Percentiles rank a stretch among this genome's conserved stretches.
Conservation (phyloP, 2,329 filamentous ascomycete genomes). For the Xylariaceae sp. region DNA sequence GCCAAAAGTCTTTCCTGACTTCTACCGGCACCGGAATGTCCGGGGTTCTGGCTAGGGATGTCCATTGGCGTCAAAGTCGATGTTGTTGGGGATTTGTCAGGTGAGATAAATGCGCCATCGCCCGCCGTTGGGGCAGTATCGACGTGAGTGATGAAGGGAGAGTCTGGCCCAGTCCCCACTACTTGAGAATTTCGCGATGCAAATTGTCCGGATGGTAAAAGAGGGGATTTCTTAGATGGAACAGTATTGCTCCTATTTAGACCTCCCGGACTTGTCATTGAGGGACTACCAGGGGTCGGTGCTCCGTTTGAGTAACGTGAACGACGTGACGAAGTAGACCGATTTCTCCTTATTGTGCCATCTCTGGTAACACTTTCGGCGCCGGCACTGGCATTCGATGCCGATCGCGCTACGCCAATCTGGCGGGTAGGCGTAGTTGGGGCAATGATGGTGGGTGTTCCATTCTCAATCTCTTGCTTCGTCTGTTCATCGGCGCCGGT, state of each 20-base stretch:
- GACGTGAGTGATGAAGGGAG: constrained; percentile 42
- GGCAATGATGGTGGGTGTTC: constrained; percentile 51
- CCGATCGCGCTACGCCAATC: constrained; percentile 62
- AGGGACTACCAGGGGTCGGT: constrained; percentile 63
- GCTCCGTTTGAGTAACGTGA: constrained; percentile 69
- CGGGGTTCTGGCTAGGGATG: constrained; percentile 27
- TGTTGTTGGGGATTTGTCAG: constrained; percentile 26
- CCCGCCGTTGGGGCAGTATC: constrained; percentile 32
- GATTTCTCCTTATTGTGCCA: constrained; percentile 75
- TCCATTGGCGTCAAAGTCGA: constrained; percentile 31
- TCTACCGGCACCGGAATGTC: constrained; percentile 34
- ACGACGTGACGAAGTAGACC: constrained; percentile 85
- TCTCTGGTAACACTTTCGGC: constrained; percentile 81
- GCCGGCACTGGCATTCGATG: constrained; percentile 82
- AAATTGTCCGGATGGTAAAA: constrained; percentile 62
- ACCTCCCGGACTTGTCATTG: constrained; percentile 48
- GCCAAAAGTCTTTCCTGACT: constrained; percentile 47
- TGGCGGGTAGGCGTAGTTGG: constrained; percentile 49
- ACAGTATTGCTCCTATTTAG: constrained; percentile 77
- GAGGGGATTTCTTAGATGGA: constrained; percentile 82
- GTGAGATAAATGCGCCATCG: constrained; percentile 24
- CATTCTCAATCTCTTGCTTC: constrained; percentile 60
- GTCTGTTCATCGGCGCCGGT: constrained; percentile 90
- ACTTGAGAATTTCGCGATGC: constrained; percentile 36
- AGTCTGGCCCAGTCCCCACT: constrained; percentile 39